Conservation (phyloP, 2,329 filamentous ascomycete species). For the Beauveria caledonica region DNA sequence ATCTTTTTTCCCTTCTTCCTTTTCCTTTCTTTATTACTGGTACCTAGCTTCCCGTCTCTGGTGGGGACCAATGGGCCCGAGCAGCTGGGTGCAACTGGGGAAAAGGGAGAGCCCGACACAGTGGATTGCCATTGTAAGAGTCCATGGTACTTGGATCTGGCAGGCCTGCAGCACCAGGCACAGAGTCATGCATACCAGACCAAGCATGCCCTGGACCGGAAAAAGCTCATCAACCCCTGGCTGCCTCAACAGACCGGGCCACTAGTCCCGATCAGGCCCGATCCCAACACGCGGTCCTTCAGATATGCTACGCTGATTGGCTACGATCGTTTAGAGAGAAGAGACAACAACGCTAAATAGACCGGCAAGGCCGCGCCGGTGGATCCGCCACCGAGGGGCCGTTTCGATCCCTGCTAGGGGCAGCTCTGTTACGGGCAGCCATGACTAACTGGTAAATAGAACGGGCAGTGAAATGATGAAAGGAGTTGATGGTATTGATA, state of each 20-base stretch:
- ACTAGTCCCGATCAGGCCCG: neutral
- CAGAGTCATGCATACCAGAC: neutral
- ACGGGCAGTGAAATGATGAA: no score
- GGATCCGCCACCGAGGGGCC: neutral
- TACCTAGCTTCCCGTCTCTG: neutral
- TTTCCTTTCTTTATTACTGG: neutral
- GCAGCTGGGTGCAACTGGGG: neutral
- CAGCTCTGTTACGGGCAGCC: neutral
- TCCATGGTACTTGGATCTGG: neutral
- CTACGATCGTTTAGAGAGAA: neutral
- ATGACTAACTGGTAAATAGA: no score
- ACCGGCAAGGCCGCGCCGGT: neutral
- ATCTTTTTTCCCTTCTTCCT: neutral
- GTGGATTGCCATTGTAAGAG: neutral
- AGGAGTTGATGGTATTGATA: no score
- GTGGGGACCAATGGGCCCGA: neutral
- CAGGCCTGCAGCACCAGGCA: neutral
- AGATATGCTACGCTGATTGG: neutral
- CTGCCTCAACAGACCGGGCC: neutral
- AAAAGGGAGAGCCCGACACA: neutral
- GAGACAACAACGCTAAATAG: constrained; percentile 5
- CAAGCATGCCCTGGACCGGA: neutral
- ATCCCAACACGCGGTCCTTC: neutral
- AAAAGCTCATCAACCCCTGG: neutral
- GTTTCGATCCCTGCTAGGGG: constrained; percentile 1